A percentile compares a stretch with the other conserved stretches of the same genome.
These are phyloP conservation scores for Cadophora luteo-olivacea DNA, from an alignment of 2,329 filamentous ascomycete species.

Conservation along the genomic window DNA sequence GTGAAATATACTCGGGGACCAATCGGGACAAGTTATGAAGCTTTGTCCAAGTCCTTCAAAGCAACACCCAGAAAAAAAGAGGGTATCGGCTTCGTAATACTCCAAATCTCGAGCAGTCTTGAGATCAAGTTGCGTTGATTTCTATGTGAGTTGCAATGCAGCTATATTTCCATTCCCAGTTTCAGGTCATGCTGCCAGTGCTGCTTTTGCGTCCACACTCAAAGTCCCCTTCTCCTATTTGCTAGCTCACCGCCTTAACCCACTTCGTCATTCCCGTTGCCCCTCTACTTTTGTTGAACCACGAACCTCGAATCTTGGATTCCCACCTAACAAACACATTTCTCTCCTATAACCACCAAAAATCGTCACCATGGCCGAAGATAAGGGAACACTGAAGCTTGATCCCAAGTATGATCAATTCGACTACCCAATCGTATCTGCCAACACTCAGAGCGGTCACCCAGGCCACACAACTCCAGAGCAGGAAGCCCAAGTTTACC, in stretches of 20 bases:
- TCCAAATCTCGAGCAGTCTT: not conserved
- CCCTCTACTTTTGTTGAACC: conserved; percentile 15
- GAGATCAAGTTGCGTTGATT: not conserved
- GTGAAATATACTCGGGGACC: not conserved
- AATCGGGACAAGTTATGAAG: not conserved
- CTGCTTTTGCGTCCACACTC: not conserved
- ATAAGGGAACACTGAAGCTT: conserved; percentile 51
- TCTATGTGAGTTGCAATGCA: too few relatives aligned
- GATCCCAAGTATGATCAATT: conserved; percentile 96
- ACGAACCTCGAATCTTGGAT: not conserved
- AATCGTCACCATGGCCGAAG: conserved; percentile 38
- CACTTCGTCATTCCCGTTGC: conserved; percentile 29
- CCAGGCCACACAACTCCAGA: conserved; percentile 84
- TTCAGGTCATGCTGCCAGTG: not conserved
- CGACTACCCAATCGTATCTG: conserved; percentile 84
- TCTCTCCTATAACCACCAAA: not conserved
- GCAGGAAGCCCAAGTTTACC: conserved; percentile 88
- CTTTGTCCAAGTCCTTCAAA: not conserved
- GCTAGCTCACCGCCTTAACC: conserved; percentile 18
- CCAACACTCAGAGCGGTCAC: conserved; percentile 75
- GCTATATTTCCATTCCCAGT: not conserved
- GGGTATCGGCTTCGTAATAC: not conserved
- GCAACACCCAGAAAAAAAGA: not conserved
- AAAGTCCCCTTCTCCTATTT: conserved; percentile 12
- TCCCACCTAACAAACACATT: conserved; percentile 12